Percentiles rank a stretch among this genome's conserved stretches.
These are phyloP conservation scores for Pezicula radicicola DNA, from an alignment of 2,329 filamentous ascomycete species.

Conservation along the genomic window DNA sequence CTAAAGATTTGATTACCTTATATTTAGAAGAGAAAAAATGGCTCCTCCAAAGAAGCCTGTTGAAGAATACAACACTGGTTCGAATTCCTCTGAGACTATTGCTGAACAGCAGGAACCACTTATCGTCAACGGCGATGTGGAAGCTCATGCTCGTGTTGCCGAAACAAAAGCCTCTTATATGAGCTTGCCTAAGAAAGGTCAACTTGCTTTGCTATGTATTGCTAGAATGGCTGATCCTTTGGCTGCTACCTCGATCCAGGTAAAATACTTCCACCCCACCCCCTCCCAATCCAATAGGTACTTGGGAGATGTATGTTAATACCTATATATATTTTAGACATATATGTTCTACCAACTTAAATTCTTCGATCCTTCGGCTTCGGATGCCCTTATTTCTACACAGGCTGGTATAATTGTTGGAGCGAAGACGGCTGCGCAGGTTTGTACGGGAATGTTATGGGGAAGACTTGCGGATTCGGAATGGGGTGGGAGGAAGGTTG, in stretches of 20 bases:
- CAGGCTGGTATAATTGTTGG: slow-evolving; percentile 68
- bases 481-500: slow-evolving; percentile 53
- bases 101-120: slow-evolving; percentile 5
- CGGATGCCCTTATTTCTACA: slow-evolving; percentile 48
- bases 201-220: slow-evolving; percentile 5
- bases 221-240: slow-evolving; percentile 4
- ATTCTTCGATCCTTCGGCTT: slow-evolving; percentile 44
- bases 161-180: slow-evolving; percentile 3
- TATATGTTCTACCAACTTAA: slow-evolving; percentile 72
- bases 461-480: slow-evolving; percentile 51
- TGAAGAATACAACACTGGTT: too few relatives aligned
- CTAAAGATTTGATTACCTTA: too few relatives aligned
- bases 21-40: too few relatives aligned
- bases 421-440: slow-evolving; percentile 62
- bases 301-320: too few relatives aligned
- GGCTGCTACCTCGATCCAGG: slow-evolving; percentile 4
- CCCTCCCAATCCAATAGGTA: too few relatives aligned
- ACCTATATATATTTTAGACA: too few relatives aligned
- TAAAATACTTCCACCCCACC: too few relatives aligned
- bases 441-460: slow-evolving; percentile 65
- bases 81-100: too few relatives aligned
- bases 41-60: too few relatives aligned
- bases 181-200: slow-evolving; percentile 4
- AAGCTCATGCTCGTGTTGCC: slow-evolving; percentile 1
- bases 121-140: slow-evolving; percentile 3